Conservation (phyloP, 768 basidiomycete species). For the Ephemerocybe angulata region DNA sequence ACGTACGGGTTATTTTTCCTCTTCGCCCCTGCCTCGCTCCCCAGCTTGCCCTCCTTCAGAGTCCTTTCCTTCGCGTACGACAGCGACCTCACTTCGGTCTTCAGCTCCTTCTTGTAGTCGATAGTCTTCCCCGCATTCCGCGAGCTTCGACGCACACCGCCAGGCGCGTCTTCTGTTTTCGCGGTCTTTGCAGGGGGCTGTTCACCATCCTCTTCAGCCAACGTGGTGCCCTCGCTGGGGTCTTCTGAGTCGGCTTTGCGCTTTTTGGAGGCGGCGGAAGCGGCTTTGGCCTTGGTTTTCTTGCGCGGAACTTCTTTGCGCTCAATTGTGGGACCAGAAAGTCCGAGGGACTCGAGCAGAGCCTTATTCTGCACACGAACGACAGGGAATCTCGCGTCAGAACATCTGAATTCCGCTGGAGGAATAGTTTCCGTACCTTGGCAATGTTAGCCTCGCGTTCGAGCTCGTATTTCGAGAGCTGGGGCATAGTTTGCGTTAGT, state of each 20-base stretch:
- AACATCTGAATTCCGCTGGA: too few species aligned
- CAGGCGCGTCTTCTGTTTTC: conserved; percentile 27
- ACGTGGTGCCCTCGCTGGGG: conserved; percentile 24
- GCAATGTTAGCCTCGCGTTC: conserved; percentile 32
- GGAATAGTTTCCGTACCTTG: conserved; percentile 16
- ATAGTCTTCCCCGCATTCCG: conserved; percentile 58
- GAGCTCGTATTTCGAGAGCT: conserved; percentile 28
- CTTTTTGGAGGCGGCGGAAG: conserved; percentile 33
- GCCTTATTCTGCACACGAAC: conserved; percentile 35
- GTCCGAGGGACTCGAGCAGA: conserved; percentile 39
- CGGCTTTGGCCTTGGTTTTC: too few species aligned
- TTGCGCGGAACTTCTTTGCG: conserved; percentile 40
- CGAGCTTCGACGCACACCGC: conserved; percentile 58
- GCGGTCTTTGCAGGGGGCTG: conserved; percentile 25
- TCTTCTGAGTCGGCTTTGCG: conserved; percentile 16
- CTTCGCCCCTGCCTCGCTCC: conserved; percentile 28
- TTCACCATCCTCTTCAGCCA: conserved; percentile 13
- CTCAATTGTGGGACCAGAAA: conserved; percentile 47
- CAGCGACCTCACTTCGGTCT: conserved; percentile 25
- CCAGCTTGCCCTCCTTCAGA: conserved; percentile 37
- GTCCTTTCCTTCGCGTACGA: conserved; percentile 35
- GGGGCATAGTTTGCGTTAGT: not conserved
- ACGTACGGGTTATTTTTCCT: conserved; percentile 53
- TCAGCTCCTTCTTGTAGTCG: conserved; percentile 50
- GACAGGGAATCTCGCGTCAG: not conserved